phyloP scores from a whole-genome alignment of 257 asterid species.

The Solanum sitiens region DNA sequence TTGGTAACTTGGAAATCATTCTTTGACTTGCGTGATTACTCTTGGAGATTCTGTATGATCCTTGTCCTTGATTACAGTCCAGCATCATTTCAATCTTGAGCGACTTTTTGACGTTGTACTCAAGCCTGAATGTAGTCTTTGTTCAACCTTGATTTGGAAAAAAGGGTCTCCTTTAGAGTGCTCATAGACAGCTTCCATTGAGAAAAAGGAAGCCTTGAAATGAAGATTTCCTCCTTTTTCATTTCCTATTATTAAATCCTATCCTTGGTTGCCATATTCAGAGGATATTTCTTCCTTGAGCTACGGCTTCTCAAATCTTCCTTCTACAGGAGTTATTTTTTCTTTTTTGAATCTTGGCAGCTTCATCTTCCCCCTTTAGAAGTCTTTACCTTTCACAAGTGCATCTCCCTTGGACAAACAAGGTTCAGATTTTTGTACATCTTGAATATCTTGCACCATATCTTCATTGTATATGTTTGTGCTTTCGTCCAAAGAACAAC shows the following conservation, averaged over 20 bases:
- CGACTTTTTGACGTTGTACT: background rate
- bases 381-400: background rate
- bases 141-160: background rate
- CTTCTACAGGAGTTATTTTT: background rate
- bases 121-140: background rate
- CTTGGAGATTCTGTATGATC: background rate
- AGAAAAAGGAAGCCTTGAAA: background rate
- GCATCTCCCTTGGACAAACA: background rate
- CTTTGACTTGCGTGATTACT: background rate
- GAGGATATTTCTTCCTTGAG: background rate
- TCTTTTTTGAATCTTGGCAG: background rate
- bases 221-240: background rate
- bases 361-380: background rate
- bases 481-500: background rate
- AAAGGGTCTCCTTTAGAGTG: background rate
- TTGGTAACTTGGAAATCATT: background rate
- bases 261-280: background rate
- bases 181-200: background rate
- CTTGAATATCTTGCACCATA: background rate
- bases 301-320: background rate
- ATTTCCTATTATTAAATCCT: background rate
- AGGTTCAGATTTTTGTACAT: background rate
- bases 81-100: background rate
- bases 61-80: background rate
- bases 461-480: background rate